Conservation (phyloP, 176 grass and related monocot species). For the Saccharum spontaneum region DNA sequence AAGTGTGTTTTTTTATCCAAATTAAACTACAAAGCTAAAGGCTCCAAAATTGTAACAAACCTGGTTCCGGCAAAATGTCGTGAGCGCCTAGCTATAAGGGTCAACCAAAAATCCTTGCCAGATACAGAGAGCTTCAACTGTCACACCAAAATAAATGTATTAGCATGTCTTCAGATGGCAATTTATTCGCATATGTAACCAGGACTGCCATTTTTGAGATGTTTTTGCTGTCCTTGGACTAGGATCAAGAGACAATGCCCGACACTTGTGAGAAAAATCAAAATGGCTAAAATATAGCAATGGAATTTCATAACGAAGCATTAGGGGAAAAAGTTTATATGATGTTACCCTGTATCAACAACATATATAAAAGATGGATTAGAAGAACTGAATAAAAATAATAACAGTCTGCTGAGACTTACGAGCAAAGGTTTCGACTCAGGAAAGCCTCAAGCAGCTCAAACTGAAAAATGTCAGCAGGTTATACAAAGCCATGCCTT, state of each 20-base stretch:
- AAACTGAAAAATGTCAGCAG: constrained; percentile 61
- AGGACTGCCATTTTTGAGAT: background rate
- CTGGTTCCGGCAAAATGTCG: constrained; percentile 99
- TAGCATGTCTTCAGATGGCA: constrained; percentile 19
- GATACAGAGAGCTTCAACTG: constrained; percentile 73
- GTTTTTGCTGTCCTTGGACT: background rate
- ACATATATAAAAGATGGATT: constrained; percentile 3
- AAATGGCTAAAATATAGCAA: constrained; percentile 4
- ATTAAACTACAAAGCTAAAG: constrained; percentile 27
- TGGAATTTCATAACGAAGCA: constrained; percentile 8
- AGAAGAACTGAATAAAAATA: constrained; percentile 31
- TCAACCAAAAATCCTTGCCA: constrained; percentile 90
- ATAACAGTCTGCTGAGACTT: constrained; percentile 52
- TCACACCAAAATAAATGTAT: constrained; percentile 34
- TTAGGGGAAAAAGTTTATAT: background rate
- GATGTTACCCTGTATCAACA: constrained; percentile 8
- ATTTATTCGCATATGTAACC: background rate
- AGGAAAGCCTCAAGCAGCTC: constrained; percentile 53
- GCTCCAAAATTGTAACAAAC: constrained; percentile 44
- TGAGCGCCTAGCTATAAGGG: constrained; percentile 90
- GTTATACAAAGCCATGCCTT: constrained; percentile 53
- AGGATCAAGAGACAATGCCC: constrained; percentile 2
- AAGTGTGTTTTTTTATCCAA: background rate
- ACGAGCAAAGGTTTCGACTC: constrained; percentile 53
- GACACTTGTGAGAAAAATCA: constrained; percentile 4